Percentiles rank a stretch among this genome's conserved stretches.
These are phyloP conservation scores for Lecanicillium sp. DNA, from an alignment of 2,329 filamentous ascomycete species.

Conservation along the genomic window DNA sequence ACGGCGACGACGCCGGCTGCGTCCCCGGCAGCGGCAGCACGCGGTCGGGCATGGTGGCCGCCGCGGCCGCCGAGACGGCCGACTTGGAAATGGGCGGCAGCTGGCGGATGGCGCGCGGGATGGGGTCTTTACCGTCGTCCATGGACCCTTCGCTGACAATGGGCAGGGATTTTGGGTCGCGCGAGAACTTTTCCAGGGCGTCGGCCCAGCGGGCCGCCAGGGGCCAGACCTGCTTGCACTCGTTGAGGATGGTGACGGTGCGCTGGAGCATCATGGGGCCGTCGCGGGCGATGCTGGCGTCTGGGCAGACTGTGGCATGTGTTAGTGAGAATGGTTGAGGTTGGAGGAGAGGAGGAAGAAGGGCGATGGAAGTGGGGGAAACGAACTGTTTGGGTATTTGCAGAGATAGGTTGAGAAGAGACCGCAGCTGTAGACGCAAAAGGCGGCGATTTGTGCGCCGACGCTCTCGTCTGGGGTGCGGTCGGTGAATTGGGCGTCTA, in stretches of 20 bases:
- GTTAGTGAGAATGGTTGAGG: no score
- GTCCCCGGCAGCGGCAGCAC: constrained; percentile 14
- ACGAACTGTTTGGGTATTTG: constrained; percentile 42
- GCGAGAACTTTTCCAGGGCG: constrained; percentile 38
- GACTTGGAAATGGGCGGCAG: constrained; percentile 7
- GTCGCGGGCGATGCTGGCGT: constrained; percentile 28
- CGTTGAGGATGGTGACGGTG: constrained; percentile 36
- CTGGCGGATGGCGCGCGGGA: constrained; percentile 16
- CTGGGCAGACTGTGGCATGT: constrained; percentile 33
- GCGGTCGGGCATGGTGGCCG: constrained; percentile 7
- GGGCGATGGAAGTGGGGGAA: not conserved
- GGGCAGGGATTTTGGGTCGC: constrained; percentile 31
- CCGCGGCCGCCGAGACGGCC: constrained; percentile 10
- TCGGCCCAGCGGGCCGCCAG: constrained; percentile 46
- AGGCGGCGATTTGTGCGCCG: constrained; percentile 47
- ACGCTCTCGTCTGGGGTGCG: constrained; percentile 38
- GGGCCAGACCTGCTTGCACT: constrained; percentile 44
- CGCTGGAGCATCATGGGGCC: constrained; percentile 39
- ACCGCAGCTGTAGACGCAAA: constrained; percentile 48
- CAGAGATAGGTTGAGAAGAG: constrained; percentile 43
- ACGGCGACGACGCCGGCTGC: constrained; percentile 16
- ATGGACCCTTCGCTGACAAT: constrained; percentile 37
- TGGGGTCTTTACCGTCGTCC: constrained; percentile 36
- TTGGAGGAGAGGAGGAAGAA: no score
- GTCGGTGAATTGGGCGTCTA: constrained; percentile 41